A percentile compares a stretch with the other conserved stretches of the same genome.
phyloP scores from a whole-genome alignment of 108 stramenopile species.

The Discostella pseudostelligera region DNA sequence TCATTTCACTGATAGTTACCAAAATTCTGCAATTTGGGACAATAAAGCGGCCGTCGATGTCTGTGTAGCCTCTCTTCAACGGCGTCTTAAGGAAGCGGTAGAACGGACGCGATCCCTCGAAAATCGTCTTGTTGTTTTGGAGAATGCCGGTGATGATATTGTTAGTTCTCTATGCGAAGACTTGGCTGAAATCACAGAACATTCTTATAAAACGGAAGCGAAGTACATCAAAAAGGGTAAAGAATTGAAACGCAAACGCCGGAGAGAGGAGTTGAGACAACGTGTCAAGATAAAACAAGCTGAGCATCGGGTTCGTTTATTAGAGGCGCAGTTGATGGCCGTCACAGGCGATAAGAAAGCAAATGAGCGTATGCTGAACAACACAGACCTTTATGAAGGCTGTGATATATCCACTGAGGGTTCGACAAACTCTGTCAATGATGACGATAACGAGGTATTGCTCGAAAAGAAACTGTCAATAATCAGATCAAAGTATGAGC shows the following conservation, averaged over 20 bases:
- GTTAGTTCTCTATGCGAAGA: constrained; percentile 49
- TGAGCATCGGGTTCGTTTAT: constrained; percentile 19
- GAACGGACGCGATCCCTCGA: constrained; percentile 40
- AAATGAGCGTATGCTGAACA: background rate
- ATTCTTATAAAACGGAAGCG: constrained; percentile 44
- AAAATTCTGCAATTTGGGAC: constrained; percentile 32
- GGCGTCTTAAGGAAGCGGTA: constrained; percentile 30
- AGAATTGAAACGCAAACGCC: constrained; percentile 25
- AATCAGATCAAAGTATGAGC: constrained; percentile 40
- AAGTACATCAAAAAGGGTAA: constrained; percentile 45
- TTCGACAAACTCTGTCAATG: constrained; percentile 18
- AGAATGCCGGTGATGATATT: constrained; percentile 49
- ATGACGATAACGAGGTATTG: constrained; percentile 42
- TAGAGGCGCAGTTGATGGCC: constrained; percentile 31
- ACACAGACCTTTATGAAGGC: background rate
- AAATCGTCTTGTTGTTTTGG: constrained; percentile 39
- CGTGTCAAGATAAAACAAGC: constrained; percentile 25
- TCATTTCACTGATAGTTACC: constrained; percentile 11
- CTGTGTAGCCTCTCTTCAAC: constrained; percentile 29
- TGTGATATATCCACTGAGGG: constrained; percentile 29
- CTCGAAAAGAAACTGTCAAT: constrained; percentile 38
- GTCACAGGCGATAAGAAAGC: constrained; percentile 15
- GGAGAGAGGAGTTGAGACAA: constrained; percentile 29
- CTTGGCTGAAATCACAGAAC: constrained; percentile 38
- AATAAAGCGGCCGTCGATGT: constrained; percentile 23